Conservation (phyloP, 106 monocot genomes). For the Allium fistulosum region DNA sequence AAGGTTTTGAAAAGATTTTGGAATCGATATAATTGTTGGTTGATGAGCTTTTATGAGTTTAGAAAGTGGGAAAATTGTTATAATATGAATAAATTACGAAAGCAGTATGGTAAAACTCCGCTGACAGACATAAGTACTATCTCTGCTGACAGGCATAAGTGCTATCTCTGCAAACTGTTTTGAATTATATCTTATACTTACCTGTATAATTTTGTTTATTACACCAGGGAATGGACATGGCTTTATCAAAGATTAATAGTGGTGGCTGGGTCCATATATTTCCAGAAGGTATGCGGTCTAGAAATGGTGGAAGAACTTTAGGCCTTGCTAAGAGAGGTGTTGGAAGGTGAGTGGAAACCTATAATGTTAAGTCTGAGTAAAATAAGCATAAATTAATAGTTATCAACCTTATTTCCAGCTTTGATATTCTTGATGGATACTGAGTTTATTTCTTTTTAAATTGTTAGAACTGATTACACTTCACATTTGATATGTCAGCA, state of each 20-base stretch:
- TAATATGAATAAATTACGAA: too few species aligned
- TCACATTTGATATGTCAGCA: neutral
- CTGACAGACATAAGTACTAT: neutral
- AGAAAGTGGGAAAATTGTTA: neutral
- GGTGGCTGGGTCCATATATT: slow-evolving; percentile 99
- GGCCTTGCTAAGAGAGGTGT: slow-evolving; percentile 78
- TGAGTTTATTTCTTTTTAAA: neutral
- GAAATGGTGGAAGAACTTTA: slow-evolving; percentile 76
- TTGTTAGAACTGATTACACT: neutral
- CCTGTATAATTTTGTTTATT: neutral
- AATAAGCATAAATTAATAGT: neutral
- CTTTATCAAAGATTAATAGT: slow-evolving; percentile 76
- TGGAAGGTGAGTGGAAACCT: slow-evolving; percentile 48
- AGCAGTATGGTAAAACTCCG: too few species aligned
- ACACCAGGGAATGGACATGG: slow-evolving; percentile 87
- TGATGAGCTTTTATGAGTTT: neutral
- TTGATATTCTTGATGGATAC: too few species aligned
- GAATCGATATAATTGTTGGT: neutral
- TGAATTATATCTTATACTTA: neutral
- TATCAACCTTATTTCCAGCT: too few species aligned
- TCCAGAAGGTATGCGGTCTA: slow-evolving; percentile 89
- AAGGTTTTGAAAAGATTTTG: too few species aligned
- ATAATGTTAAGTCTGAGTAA: neutral
- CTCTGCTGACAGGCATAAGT: neutral
- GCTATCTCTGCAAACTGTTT: neutral